Percentiles rank a stretch among this genome's conserved stretches.
Evolutionary conservation across 768 basidiomycete genomes (phyloP).

Genomic region (Trametes cinnabarina): DNA sequence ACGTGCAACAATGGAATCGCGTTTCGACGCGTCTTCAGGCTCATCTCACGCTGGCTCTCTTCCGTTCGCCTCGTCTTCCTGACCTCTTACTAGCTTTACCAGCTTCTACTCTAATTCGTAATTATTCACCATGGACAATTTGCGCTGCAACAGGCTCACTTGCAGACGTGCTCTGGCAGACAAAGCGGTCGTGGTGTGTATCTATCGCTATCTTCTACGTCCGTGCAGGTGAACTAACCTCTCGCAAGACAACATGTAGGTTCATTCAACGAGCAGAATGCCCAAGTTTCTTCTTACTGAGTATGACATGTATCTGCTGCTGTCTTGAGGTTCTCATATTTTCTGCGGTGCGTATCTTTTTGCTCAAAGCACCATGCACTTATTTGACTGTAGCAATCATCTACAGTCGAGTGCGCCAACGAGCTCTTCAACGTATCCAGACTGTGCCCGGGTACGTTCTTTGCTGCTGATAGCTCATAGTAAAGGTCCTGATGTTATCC

Average conservation of each 20-base stretch:
- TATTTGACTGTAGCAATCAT: not conserved
- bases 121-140: constrained; percentile 67
- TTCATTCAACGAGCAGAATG: not conserved
- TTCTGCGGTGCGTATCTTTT: constrained; percentile 76
- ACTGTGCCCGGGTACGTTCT: constrained; percentile 66
- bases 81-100: not conserved
- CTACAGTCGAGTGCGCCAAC: constrained; percentile 77
- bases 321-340: constrained; percentile 71
- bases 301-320: too few species aligned
- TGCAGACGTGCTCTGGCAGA: constrained; percentile 67
- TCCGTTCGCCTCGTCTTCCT: too few species aligned
- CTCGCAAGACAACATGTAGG: constrained; percentile 56
- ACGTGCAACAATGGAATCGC: constrained; percentile 5
- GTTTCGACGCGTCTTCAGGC: not conserved
- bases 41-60: not conserved
- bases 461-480: not conserved
- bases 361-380: too few species aligned
- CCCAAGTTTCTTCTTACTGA: not conserved
- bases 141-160: constrained; percentile 77
- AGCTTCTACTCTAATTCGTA: not conserved
- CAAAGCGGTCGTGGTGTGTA: constrained; percentile 81
- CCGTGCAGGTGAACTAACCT: not conserved
- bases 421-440: constrained; percentile 76
- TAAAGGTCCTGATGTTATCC: not conserved
- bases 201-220: not conserved